Evolutionary conservation across 1,284 basidiomycete genomes (phyloP).

Genomic region (Xanthoconium separans): DNA sequence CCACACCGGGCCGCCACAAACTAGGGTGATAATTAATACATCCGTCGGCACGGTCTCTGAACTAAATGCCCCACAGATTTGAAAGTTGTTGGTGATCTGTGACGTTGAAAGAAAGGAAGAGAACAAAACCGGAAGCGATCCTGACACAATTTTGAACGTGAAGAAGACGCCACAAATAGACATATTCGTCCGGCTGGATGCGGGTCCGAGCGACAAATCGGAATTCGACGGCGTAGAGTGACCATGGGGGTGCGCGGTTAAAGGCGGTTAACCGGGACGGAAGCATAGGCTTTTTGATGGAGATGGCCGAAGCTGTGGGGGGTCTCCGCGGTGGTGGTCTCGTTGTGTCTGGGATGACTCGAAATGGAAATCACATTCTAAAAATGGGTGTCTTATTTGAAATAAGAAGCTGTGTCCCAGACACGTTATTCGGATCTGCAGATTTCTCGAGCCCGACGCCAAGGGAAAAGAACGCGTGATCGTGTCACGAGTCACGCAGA

Average conservation of each 20-base stretch:
- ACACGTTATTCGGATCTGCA: conserved; percentile 36
- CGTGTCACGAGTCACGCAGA: conserved; percentile 22
- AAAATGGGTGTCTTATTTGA: conserved; percentile 21
- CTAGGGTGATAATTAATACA: neutral
- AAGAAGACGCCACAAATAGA: conserved; percentile 6
- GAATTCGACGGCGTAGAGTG: neutral
- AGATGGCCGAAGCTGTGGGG: conserved; percentile 5
- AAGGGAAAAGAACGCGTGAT: no score
- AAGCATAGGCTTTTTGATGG: conserved; percentile 23
- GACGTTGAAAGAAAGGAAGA: conserved; percentile 5
- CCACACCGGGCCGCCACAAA: conserved; percentile 2
- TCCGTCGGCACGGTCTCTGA: neutral
- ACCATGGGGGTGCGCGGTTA: neutral
- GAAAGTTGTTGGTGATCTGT: neutral
- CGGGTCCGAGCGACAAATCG: conserved; percentile 19
- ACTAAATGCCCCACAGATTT: no score
- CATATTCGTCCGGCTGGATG: conserved; percentile 17
- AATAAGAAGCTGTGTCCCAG: conserved; percentile 31
- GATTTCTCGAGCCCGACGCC: conserved; percentile 15
- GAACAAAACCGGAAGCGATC: conserved; percentile 16
- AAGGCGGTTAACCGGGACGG: neutral
- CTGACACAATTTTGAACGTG: conserved; percentile 11
- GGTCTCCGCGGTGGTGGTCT: neutral
- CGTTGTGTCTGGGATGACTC: neutral
- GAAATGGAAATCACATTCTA: conserved; percentile 15